These are phyloP conservation scores for Fusarium sp. DNA, from an alignment of 2,329 filamentous ascomycete species.

Conservation along the genomic window DNA sequence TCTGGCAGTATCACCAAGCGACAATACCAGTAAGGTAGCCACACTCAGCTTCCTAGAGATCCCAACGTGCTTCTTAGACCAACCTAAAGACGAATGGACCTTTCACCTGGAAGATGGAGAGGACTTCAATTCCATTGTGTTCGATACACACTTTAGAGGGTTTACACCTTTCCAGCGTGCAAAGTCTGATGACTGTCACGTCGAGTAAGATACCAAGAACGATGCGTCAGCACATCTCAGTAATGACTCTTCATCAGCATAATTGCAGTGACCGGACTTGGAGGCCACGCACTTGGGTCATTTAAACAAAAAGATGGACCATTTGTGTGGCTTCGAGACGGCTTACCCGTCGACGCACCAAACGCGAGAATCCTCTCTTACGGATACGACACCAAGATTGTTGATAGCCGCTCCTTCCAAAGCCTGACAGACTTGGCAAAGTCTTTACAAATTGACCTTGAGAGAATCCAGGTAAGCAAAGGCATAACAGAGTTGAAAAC, in stretches of 20 bases:
- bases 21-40: not conserved
- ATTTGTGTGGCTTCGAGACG: slow-evolving; percentile 6
- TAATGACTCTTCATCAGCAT: not conserved
- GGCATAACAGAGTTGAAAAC: too few species aligned
- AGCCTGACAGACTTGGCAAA: not conserved
- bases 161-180: not conserved
- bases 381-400: not conserved
- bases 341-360: not conserved
- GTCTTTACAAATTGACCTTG: not conserved
- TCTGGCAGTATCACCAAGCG: not conserved
- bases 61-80: not conserved
- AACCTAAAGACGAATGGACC: not conserved
- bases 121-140: not conserved
- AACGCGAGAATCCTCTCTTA: not conserved
- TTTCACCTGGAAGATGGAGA: not conserved
- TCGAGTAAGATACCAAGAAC: too few species aligned
- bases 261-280: not conserved
- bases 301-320: slow-evolving; percentile 7
- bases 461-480: not conserved
- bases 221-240: too few species aligned
- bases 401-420: not conserved
- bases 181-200: not conserved
- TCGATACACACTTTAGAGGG: not conserved
- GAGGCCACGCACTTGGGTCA: not conserved
- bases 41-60: not conserved